Conservation (phyloP, 139 green algal species). For the Chlorella sp. region DNA sequence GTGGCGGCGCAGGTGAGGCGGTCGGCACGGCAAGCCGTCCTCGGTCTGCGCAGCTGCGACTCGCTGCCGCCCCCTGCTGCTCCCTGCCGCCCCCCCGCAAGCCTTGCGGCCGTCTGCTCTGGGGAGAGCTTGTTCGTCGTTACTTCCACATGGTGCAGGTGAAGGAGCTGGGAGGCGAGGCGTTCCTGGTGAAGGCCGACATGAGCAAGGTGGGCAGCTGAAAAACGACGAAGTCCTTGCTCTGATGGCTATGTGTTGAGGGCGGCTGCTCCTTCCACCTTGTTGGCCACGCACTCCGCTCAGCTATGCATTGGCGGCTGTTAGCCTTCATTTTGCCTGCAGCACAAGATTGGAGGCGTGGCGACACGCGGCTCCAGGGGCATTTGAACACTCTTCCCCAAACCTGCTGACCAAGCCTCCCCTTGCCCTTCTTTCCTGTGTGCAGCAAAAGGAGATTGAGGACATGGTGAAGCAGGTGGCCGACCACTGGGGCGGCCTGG, state of each 20-base stretch:
- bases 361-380: not conserved
- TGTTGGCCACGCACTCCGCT: no score
- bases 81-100: no score
- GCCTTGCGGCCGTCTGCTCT: no score
- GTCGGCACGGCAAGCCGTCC: no score
- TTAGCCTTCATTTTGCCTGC: not conserved
- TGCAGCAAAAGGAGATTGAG: slow-evolving; percentile 46
- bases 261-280: not conserved
- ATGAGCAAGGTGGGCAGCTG: slow-evolving; percentile 60
- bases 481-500: slow-evolving; percentile 89
- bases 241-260: not conserved
- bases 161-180: slow-evolving; percentile 65
- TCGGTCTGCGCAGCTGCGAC: no score
- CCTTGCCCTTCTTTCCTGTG: no score
- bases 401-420: not conserved
- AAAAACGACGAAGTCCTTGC: not conserved
- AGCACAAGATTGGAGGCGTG: no score
- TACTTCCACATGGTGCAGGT: slow-evolving; percentile 17
- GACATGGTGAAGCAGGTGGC: slow-evolving; percentile 69
- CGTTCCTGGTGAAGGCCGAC: slow-evolving; percentile 80
- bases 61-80: no score
- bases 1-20: no score
- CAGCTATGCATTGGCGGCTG: not conserved
- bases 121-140: no score
- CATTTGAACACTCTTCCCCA: not conserved